Evolutionary conservation across 2,329 filamentous ascomycete genomes (phyloP).

Genomic region (Sphaerulina musiva): DNA sequence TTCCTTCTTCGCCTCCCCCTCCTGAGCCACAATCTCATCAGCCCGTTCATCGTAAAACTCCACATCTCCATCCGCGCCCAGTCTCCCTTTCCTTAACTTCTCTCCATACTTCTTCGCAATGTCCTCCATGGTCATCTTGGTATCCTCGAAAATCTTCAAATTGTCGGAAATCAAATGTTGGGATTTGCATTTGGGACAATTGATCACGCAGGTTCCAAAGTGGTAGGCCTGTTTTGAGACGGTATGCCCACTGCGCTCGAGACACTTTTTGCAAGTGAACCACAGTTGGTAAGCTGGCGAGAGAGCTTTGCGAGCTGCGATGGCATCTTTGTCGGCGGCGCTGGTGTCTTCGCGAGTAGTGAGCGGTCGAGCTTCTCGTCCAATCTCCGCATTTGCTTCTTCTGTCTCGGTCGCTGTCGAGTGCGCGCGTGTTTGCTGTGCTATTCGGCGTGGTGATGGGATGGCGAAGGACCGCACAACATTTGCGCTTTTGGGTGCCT

Average conservation of each 20-base stretch:
- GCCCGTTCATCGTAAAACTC: constrained; percentile 81
- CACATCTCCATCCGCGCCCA: constrained; percentile 74
- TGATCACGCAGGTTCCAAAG: constrained; percentile 78
- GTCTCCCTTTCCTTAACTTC: constrained; percentile 62
- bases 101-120: constrained; percentile 69
- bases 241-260: constrained; percentile 69
- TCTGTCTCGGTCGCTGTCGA: constrained; percentile 8
- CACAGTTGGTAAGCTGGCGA: constrained; percentile 74
- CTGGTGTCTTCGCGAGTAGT: constrained; percentile 27
- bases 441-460: constrained; percentile 4
- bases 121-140: constrained; percentile 65
- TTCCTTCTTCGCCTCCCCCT: not conserved
- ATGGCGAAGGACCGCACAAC: constrained; percentile 15
- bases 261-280: constrained; percentile 82
- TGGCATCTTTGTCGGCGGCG: constrained; percentile 27
- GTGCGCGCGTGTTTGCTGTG: constrained; percentile 11
- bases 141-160: constrained; percentile 71
- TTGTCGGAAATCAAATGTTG: constrained; percentile 91
- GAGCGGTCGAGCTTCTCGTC: constrained; percentile 18
- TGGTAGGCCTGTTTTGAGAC: constrained; percentile 95
- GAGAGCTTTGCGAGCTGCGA: constrained; percentile 39
- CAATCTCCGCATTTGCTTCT: not conserved
- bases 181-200: constrained; percentile 78
- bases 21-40: constrained; percentile 7
- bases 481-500: constrained; percentile 6